Conservation (phyloP, 148 eudicot species). For the Vaccinium myrtillus region DNA sequence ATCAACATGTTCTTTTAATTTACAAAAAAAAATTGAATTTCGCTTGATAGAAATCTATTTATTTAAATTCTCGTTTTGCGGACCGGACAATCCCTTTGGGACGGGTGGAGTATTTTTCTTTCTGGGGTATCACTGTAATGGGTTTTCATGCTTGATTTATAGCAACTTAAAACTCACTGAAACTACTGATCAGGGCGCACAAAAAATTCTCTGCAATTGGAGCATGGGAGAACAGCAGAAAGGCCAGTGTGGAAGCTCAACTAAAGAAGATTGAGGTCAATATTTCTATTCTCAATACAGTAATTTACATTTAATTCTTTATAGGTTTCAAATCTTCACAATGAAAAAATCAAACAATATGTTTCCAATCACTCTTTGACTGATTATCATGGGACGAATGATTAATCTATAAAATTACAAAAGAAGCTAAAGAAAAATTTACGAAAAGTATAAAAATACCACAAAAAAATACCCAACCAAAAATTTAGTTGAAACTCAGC, state of each 20-base stretch:
- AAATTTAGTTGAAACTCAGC: too few relatives aligned
- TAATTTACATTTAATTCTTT: background rate
- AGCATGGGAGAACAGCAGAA: slow-evolving; percentile 68
- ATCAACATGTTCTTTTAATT: too few relatives aligned
- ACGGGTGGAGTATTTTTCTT: background rate
- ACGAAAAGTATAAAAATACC: too few relatives aligned
- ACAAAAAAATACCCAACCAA: too few relatives aligned
- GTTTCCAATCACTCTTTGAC: background rate
- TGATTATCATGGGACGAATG: background rate
- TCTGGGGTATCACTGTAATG: background rate
- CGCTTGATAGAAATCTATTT: too few relatives aligned
- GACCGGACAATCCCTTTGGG: too few relatives aligned
- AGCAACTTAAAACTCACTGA: background rate
- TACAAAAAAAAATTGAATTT: too few relatives aligned
- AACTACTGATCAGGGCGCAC: slow-evolving; percentile 47
- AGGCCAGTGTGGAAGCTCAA: slow-evolving; percentile 53
- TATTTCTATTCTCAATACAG: background rate
- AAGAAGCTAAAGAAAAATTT: too few relatives aligned
- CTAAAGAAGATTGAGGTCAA: slow-evolving; percentile 61
- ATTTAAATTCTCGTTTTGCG: too few relatives aligned
- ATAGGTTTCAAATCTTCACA: background rate
- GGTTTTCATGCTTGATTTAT: background rate
- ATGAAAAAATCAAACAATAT: background rate
- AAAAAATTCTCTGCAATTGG: slow-evolving; percentile 48
- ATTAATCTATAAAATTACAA: too few relatives aligned